Conservation (phyloP, 2,329 filamentous ascomycete genomes). For the Albophoma yamanashiensis region DNA sequence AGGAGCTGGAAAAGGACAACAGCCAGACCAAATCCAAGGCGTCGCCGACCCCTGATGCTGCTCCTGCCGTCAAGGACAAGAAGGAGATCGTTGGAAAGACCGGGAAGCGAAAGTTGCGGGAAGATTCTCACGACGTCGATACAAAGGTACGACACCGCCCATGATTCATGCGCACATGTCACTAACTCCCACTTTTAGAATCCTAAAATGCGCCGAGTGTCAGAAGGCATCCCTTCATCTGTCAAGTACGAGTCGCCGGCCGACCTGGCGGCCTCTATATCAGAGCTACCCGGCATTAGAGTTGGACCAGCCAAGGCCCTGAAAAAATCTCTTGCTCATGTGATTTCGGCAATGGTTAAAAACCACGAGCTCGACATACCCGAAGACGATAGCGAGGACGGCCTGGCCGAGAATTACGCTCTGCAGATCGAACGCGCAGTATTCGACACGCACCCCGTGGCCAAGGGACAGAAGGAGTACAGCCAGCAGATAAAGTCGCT, state of each 20-base stretch:
- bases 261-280: slow-evolving; percentile 39
- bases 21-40: slow-evolving; percentile 20
- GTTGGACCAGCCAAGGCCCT: slow-evolving; percentile 61
- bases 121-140: slow-evolving; percentile 43
- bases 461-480: slow-evolving; percentile 37
- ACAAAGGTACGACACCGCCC: slow-evolving; percentile 30
- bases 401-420: slow-evolving; percentile 58
- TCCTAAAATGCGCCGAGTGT: slow-evolving; percentile 42
- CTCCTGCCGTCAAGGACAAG: slow-evolving; percentile 32
- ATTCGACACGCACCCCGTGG: slow-evolving; percentile 40
- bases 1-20: slow-evolving; percentile 42
- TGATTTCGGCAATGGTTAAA: slow-evolving; percentile 58
- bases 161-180: background rate
- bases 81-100: slow-evolving; percentile 31
- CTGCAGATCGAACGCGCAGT: slow-evolving; percentile 71
- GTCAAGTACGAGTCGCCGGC: slow-evolving; percentile 36
- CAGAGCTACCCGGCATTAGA: slow-evolving; percentile 50
- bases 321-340: slow-evolving; percentile 55
- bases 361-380: slow-evolving; percentile 51
- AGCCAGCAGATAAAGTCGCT: slow-evolving; percentile 62
- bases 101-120: slow-evolving; percentile 47
- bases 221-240: slow-evolving; percentile 28
- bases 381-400: slow-evolving; percentile 51
- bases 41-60: slow-evolving; percentile 27
- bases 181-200: slow-evolving; percentile 14